Percentiles rank a stretch among this genome's conserved stretches.
Conservation (phyloP, 345 rosid species). For the Rubroshorea leprosula region DNA sequence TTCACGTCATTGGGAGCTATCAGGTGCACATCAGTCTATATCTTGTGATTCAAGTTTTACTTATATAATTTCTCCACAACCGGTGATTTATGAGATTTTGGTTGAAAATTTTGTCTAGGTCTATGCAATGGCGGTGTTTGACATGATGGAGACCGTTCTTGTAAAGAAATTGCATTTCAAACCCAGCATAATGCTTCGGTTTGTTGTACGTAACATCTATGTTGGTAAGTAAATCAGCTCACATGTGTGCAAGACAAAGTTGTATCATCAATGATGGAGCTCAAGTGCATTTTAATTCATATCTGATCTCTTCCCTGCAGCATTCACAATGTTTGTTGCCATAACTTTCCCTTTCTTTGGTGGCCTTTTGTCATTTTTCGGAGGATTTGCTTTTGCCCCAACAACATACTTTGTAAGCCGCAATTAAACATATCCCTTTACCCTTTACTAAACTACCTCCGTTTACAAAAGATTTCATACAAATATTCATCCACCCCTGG, state of each 20-base stretch:
- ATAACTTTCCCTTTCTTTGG: constrained; percentile 57
- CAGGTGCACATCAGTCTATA: constrained; percentile 27
- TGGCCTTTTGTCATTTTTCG: constrained; percentile 52
- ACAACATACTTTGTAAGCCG: constrained; percentile 46
- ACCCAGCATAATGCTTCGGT: constrained; percentile 28
- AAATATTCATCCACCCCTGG: neutral
- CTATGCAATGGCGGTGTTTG: constrained; percentile 42
- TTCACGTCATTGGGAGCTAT: constrained; percentile 56
- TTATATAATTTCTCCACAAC: no score
- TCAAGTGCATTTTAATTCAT: neutral
- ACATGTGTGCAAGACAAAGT: no score
- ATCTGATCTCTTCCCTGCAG: constrained; percentile 21
- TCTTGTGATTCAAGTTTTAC: no score
- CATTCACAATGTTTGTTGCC: constrained; percentile 37
- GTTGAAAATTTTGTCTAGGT: constrained; percentile 13
- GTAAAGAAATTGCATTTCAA: constrained; percentile 30
- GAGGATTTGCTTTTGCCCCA: constrained; percentile 55
- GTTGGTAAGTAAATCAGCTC: constrained; percentile 28
- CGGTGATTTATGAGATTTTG: no score
- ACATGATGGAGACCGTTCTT: constrained; percentile 36
- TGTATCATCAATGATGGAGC: neutral
- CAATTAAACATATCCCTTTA: no score
- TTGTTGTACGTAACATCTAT: constrained; percentile 19
- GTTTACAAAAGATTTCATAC: neutral
- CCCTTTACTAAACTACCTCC: no score